These are phyloP conservation scores for Amphichorda felina DNA, from an alignment of 2,329 filamentous ascomycete species.

Conservation along the genomic window DNA sequence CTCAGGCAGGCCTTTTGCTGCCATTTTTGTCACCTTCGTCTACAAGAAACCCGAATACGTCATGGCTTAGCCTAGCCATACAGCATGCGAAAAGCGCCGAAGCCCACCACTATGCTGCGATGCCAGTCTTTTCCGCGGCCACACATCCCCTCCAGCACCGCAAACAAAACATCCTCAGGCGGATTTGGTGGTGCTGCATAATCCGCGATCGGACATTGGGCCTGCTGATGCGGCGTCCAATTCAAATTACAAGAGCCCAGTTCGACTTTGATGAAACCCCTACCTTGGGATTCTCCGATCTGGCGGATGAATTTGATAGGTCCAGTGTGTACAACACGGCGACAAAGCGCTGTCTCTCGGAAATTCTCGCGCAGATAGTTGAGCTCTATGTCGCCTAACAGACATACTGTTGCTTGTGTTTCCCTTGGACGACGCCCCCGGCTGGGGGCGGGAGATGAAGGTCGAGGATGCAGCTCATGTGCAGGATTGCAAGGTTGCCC, in stretches of 20 bases:
- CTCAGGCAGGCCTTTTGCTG: conserved; percentile 29
- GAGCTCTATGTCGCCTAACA: conserved; percentile 31
- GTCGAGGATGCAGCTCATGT: conserved; percentile 18
- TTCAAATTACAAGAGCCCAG: conserved; percentile 34
- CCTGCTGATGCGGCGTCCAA: conserved; percentile 34
- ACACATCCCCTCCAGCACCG: conserved; percentile 19
- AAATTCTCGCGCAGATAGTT: conserved; percentile 31
- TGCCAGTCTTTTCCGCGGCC: conserved; percentile 14
- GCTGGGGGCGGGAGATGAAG: conserved; percentile 21
- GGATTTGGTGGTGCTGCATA: conserved; percentile 43
- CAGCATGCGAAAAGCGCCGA: conserved; percentile 34
- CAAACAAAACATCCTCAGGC: conserved; percentile 30
- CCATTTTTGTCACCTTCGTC: conserved; percentile 27
- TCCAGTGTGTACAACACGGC: conserved; percentile 32
- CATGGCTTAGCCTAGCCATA: conserved; percentile 36
- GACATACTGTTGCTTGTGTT: conserved; percentile 33
- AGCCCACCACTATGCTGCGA: conserved; percentile 26
- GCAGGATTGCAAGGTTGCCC: conserved; percentile 20
- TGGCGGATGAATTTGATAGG: conserved; percentile 29
- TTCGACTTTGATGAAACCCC: conserved; percentile 28
- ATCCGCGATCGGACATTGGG: conserved; percentile 37
- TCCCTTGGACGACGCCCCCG: conserved; percentile 26
- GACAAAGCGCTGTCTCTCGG: conserved; percentile 29
- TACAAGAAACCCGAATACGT: conserved; percentile 27
- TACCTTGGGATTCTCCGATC: conserved; percentile 26